Evolutionary conservation across 1,139 yeast genomes (phyloP).

Genomic region (Starmera stellimalicola): DNA sequence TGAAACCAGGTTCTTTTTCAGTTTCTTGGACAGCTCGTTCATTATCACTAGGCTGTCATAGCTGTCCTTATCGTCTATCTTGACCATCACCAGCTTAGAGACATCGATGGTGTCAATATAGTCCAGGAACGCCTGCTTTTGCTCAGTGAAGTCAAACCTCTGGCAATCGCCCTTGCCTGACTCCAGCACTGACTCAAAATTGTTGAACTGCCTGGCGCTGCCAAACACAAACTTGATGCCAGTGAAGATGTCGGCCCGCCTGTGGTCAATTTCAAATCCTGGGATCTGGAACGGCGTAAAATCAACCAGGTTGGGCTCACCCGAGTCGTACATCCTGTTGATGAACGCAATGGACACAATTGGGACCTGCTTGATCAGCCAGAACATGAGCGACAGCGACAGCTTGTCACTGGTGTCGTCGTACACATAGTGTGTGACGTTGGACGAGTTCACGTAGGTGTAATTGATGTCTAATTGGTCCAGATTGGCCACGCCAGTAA

Average conservation of each 20-base stretch:
- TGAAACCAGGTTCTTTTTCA: conserved; percentile 8
- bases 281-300: conserved; percentile 4
- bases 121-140: not conserved
- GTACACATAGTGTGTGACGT: conserved; percentile 12
- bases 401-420: conserved; percentile 1
- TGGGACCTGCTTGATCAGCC: conserved; percentile 11
- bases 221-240: conserved; percentile 2
- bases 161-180: conserved; percentile 2
- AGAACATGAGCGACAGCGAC: conserved; percentile 8
- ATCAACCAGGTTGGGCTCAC: conserved; percentile 9
- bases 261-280: conserved; percentile 3
- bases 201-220: not conserved
- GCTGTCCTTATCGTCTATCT: conserved; percentile 1
- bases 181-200: conserved; percentile 1
- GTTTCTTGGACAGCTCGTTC: conserved; percentile 9
- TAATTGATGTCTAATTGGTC: conserved; percentile 1
- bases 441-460: conserved; percentile 2
- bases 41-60: conserved; percentile 3
- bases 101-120: not conserved
- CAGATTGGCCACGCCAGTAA: not conserved
- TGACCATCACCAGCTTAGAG: conserved; percentile 2
- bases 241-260: conserved; percentile 5
- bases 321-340: conserved; percentile 2
- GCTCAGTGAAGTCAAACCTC: conserved; percentile 1
- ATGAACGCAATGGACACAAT: conserved; percentile 6